Conservation (phyloP, 169 alveolate species). For the Eimeria falciformis region DNA sequence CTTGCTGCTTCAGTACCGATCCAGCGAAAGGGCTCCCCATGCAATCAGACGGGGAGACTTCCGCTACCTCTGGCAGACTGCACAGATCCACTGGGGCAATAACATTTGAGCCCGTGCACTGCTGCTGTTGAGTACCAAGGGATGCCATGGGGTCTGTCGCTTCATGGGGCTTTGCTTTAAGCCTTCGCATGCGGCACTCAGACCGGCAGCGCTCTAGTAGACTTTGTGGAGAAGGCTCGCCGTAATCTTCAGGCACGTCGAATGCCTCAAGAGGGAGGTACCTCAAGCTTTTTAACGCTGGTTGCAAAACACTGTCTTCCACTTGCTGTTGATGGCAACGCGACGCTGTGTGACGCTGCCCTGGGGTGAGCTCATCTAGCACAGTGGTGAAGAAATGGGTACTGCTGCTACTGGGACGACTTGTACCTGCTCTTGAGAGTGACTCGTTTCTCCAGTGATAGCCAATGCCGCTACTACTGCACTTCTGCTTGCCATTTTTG, state of each 20-base stretch:
- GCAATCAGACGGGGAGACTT: neutral
- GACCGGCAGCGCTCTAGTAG: conserved; percentile 56
- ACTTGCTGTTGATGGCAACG: neutral
- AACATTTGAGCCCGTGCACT: neutral
- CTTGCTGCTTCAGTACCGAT: neutral
- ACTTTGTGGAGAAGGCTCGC: conserved; percentile 56
- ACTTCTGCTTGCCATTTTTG: neutral
- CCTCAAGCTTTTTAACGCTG: conserved; percentile 4
- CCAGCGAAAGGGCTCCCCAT: neutral
- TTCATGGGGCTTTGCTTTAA: neutral
- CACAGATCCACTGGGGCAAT: neutral
- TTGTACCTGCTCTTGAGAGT: conserved; percentile 16
- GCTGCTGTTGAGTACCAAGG: neutral
- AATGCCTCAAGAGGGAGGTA: conserved; percentile 59
- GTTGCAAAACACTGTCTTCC: neutral
- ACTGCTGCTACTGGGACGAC: neutral
- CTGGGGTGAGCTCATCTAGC: neutral
- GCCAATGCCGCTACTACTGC: neutral
- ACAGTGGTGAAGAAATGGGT: neutral
- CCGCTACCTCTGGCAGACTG: neutral
- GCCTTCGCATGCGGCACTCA: conserved; percentile 54
- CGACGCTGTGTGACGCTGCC: conserved; percentile 3
- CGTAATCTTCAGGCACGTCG: conserved; percentile 67
- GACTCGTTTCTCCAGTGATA: neutral
- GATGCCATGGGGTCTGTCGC: too few species aligned